Evolutionary conservation across 805 yeast species (phyloP).

Genomic region (Starmerella bacillaris): DNA sequence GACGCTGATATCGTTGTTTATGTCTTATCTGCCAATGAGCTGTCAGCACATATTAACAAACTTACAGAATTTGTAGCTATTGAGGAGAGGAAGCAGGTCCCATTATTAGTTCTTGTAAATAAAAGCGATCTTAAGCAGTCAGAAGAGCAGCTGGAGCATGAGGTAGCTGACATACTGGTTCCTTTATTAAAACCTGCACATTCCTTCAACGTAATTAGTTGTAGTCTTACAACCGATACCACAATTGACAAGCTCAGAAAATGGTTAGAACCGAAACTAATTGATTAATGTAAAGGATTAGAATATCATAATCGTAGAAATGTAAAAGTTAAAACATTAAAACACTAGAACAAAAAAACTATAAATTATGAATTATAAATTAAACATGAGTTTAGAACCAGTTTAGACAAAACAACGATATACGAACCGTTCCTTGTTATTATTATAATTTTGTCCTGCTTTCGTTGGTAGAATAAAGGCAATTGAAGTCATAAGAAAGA

Average conservation of each 20-base stretch:
- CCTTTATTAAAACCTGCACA: slow-evolving; percentile 8
- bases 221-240: slow-evolving; percentile 4
- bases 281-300: no score
- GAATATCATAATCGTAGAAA: no score
- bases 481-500: no score
- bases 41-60: not conserved
- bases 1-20: slow-evolving; percentile 10
- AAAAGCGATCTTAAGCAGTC: slow-evolving; percentile 6
- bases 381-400: not conserved
- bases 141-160: slow-evolving; percentile 22
- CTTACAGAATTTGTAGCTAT: slow-evolving; percentile 1
- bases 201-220: slow-evolving; percentile 11
- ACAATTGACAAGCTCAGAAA: slow-evolving; percentile 3
- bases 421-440: no score
- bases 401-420: no score
- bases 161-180: slow-evolving; percentile 21
- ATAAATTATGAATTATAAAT: slow-evolving; percentile 13
- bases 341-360: no score
- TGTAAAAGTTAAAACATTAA: no score
- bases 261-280: slow-evolving; percentile 25
- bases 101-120: slow-evolving; percentile 11
- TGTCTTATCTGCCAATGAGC: slow-evolving; percentile 2
- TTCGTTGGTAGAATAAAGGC: no score
- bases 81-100: slow-evolving; percentile 2
- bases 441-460: no score